phyloP scores from a whole-genome alignment of 2,329 filamentous ascomycete species.

The Fusarium tjaetaba region DNA sequence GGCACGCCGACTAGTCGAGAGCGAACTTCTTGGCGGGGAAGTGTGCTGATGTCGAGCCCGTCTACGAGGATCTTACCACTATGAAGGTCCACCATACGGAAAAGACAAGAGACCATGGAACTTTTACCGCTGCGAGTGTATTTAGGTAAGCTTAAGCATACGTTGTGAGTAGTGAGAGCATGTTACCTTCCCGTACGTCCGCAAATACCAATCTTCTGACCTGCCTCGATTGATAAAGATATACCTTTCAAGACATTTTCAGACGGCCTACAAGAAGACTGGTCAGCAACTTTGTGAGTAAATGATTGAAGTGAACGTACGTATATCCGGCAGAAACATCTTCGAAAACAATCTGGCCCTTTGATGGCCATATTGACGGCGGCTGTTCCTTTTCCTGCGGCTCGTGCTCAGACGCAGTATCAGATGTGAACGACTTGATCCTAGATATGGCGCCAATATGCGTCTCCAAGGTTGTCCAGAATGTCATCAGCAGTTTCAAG shows the following conservation, averaged over 20 bases:
- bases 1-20: conserved; percentile 54
- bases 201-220: conserved; percentile 34
- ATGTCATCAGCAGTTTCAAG: conserved; percentile 45
- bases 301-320: background rate
- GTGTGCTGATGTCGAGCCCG: conserved; percentile 49
- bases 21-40: conserved; percentile 43
- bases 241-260: conserved; percentile 16
- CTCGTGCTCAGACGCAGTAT: conserved; percentile 26
- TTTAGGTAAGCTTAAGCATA: background rate
- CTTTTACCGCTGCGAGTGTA: conserved; percentile 57
- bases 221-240: conserved; percentile 15
- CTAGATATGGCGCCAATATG: conserved; percentile 42
- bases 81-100: conserved; percentile 56
- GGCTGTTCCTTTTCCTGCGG: conserved; percentile 24
- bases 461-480: conserved; percentile 46
- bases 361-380: conserved; percentile 84
- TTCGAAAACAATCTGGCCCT: conserved; percentile 83
- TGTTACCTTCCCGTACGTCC: conserved; percentile 32
- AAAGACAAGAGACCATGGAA: conserved; percentile 49
- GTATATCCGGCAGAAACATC: conserved; percentile 49
- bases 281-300: background rate
- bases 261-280: background rate
- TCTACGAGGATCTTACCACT: conserved; percentile 58
- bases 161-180: too few relatives aligned
- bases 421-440: conserved; percentile 30